Evolutionary conservation across 805 yeast genomes (phyloP), one percentile per base, ranked within the genome.

Genomic region (Barnettozyma vustinii): DNA sequence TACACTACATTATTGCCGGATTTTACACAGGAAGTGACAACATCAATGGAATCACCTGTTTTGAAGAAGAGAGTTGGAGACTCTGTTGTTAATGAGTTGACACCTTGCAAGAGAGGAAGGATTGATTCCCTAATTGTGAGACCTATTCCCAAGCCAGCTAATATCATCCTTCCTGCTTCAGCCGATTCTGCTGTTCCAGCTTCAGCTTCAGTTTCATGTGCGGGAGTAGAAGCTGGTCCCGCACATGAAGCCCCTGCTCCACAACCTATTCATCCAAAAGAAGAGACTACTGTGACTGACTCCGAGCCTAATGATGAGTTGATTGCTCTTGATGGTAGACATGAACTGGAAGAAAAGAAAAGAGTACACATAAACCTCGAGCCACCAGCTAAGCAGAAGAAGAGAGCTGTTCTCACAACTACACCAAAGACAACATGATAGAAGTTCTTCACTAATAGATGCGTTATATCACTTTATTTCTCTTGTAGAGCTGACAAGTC

Each of bases 311-410:
- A 30, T 12, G 33, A 15, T 30, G 16, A 12, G 33, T 3, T 12
- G n/a, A 15, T 30, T 30, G 12, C 16, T 13, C 16, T 30, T 3
- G 16, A 30, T 13, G 16, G 16, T 12, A 15, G 16, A 30, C n/a
- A 7, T 13, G 16, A 15, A 23, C 54, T 52, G 40, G 61, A 63
- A 45, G 63, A 66, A 50, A 70, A 68, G 52, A 61, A 73, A 21
- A 48, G 56, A 37, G 45, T 53, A 1, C 40, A 48, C 52, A 4
- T 30, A 45, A 18, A 23, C 6, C 52, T 6, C 43, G 56, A 18
- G 39, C 50, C 7, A 37, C 23, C 3, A 9, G 16, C 20, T 13
- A 40, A 26, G 43, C 32, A 40, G 35, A 44, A 47, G 37, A 37
- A 27, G 39, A 25, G 43, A 9, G 43, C 43, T 5, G 33, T 26